Percentiles rank a stretch among this genome's conserved stretches.
phyloP scores from a whole-genome alignment of 2,329 filamentous ascomycete species.

The Cadophora malorum region DNA sequence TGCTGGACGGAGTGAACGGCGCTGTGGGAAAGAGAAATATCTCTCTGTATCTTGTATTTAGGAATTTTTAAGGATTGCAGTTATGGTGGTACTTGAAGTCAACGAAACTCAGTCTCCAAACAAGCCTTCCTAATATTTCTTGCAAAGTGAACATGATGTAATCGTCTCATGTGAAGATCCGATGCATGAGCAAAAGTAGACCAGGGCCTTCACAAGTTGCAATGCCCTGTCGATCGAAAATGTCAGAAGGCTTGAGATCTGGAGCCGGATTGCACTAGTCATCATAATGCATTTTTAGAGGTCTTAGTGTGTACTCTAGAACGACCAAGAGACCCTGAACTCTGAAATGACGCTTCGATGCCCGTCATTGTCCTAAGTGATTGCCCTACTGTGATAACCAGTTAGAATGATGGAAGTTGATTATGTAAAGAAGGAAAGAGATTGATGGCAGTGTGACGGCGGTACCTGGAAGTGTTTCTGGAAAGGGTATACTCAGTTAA shows the following conservation, averaged over 20 bases:
- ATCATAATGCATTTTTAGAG: slow-evolving; percentile 19
- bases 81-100: background rate
- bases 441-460: background rate
- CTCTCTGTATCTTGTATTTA: background rate
- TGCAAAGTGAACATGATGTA: background rate
- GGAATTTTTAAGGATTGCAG: background rate
- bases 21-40: background rate
- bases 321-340: slow-evolving; percentile 19
- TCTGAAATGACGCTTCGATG: slow-evolving; percentile 22
- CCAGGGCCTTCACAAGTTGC: background rate
- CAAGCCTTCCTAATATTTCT: too few species aligned
- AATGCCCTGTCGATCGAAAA: slow-evolving; percentile 1
- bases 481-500: background rate
- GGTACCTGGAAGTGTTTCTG: background rate
- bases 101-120: too few species aligned
- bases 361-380: background rate
- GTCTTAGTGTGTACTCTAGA: slow-evolving; percentile 4
- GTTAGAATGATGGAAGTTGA: background rate
- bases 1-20: slow-evolving; percentile 15
- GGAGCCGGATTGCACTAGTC: slow-evolving; percentile 16
- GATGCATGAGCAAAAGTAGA: background rate
- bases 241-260: slow-evolving; percentile 14
- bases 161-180: background rate
- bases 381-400: background rate
- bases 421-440: slow-evolving; percentile 23